Percentiles rank a stretch among this genome's conserved stretches.
These are phyloP conservation scores for Lindgomyces ingoldianus DNA, from an alignment of 495 filamentous ascomycete species.

Conservation along the genomic window DNA sequence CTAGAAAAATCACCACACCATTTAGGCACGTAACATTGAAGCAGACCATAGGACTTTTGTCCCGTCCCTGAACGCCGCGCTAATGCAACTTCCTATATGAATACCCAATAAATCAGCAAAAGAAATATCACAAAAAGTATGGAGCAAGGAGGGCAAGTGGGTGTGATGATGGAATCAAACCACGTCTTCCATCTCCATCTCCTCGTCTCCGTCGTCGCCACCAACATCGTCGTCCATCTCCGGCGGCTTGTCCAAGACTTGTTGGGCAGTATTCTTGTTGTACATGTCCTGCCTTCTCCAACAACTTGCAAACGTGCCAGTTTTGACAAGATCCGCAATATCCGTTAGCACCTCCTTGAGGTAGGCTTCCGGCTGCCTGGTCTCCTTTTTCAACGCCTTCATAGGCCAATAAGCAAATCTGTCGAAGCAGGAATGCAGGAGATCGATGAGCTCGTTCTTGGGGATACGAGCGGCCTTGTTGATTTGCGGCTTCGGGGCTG, in stretches of 20 bases:
- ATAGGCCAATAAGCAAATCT: conserved; percentile 87
- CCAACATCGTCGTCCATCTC: conserved; percentile 36
- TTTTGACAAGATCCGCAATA: conserved; percentile 76
- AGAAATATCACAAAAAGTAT: not conserved
- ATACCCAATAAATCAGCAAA: not conserved
- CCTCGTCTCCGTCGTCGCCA: conserved; percentile 7
- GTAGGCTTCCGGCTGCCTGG: conserved; percentile 87
- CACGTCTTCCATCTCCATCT: conserved; percentile 43
- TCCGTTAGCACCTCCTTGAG: conserved; percentile 81
- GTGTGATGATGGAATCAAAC: conserved; percentile 1
- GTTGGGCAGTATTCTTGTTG: conserved; percentile 46
- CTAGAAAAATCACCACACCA: too few species aligned
- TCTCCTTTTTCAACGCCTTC: conserved; percentile 68
- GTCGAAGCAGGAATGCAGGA: conserved; percentile 77
- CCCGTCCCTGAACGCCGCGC: not conserved
- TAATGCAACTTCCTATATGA: not conserved
- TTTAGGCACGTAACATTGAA: too few species aligned
- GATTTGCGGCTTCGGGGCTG: conserved; percentile 43
- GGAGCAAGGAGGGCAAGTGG: not conserved
- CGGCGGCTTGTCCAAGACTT: conserved; percentile 8
- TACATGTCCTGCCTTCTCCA: conserved; percentile 81
- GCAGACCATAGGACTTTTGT: too few species aligned
- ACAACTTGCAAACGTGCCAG: conserved; percentile 76
- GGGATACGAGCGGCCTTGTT: conserved; percentile 87
- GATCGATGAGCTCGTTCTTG: conserved; percentile 79